A percentile compares a stretch with the other conserved stretches of the same genome.
phyloP scores from a whole-genome alignment of 305 asterid genomes.

The Euphrasia arctica region DNA sequence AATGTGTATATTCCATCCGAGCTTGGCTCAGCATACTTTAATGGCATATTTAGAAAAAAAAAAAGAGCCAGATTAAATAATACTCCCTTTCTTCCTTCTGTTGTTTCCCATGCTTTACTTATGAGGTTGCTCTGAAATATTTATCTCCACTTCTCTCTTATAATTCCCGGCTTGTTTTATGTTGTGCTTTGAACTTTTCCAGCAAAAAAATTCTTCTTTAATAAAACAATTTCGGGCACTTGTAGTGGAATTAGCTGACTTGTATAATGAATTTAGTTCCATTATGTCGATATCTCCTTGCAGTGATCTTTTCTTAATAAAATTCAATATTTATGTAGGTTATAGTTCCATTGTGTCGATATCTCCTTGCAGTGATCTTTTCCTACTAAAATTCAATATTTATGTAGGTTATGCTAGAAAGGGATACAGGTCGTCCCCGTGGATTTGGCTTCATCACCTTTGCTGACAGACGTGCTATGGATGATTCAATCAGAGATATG shows the following conservation, averaged over 20 bases:
- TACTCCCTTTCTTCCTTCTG: background rate
- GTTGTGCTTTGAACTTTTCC: constrained; percentile 18
- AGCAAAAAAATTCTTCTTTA: background rate
- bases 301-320: constrained; percentile 21
- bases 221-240: constrained; percentile 17
- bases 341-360: constrained; percentile 24
- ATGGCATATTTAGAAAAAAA: constrained; percentile 3
- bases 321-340: constrained; percentile 41
- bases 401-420: constrained; percentile 80
- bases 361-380: background rate
- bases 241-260: background rate
- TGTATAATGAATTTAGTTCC: constrained; percentile 1
- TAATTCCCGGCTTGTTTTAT: constrained; percentile 4
- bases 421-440: constrained; percentile 97
- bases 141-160: background rate
- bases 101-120: constrained; percentile 6
- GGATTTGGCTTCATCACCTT: constrained; percentile 97
- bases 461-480: constrained; percentile 91
- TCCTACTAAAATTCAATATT: constrained; percentile 27
- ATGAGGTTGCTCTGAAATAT: background rate
- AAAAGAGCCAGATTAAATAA: constrained; percentile 10
- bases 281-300: background rate
- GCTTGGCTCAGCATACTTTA: constrained; percentile 4
- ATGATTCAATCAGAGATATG: constrained; percentile 93
- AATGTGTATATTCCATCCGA: constrained; percentile 13